These are phyloP conservation scores for Laetiporus sulphureus DNA, from an alignment of 1,284 basidiomycete species.

Conservation along the genomic window DNA sequence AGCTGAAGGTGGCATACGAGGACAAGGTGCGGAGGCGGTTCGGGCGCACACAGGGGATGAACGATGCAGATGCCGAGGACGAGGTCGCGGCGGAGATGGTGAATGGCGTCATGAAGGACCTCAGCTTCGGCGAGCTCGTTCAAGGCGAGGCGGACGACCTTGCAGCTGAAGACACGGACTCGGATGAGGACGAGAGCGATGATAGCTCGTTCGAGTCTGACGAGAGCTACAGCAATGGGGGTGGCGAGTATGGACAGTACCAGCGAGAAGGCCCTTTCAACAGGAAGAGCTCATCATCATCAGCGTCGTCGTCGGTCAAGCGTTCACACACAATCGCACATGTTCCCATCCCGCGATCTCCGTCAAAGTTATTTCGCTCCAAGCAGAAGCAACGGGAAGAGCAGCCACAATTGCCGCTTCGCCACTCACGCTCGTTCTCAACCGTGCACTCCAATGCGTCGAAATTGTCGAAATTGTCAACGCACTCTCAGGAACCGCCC, in stretches of 20 bases:
- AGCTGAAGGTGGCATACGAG: constrained; percentile 86
- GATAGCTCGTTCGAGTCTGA: constrained; percentile 27
- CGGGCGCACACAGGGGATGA: constrained; percentile 44
- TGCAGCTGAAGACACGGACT: constrained; percentile 73
- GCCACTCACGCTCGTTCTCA: constrained; percentile 9
- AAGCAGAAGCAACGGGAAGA: constrained; percentile 12
- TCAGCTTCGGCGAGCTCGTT: constrained; percentile 75
- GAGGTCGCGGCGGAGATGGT: constrained; percentile 76
- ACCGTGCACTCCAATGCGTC: constrained; percentile 1
- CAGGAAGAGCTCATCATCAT: neutral
- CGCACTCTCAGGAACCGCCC: too few species aligned
- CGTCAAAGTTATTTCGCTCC: neutral
- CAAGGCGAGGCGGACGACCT: constrained; percentile 74
- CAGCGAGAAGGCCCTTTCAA: constrained; percentile 22
- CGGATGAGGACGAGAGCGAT: constrained; percentile 36
- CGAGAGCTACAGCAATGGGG: constrained; percentile 28
- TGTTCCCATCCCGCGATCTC: constrained; percentile 9
- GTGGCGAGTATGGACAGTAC: constrained; percentile 27
- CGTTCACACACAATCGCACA: constrained; percentile 25
- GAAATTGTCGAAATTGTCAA: too few species aligned
- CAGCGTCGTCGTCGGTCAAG: constrained; percentile 11
- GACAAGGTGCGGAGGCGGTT: constrained; percentile 82
- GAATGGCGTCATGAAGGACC: constrained; percentile 69
- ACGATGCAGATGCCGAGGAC: constrained; percentile 60
- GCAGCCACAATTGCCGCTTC: constrained; percentile 7